A percentile compares a stretch with the other conserved stretches of the same genome.
These are phyloP conservation scores for Lojkania enalia DNA, from an alignment of 2,329 filamentous ascomycete species.

Conservation along the genomic window DNA sequence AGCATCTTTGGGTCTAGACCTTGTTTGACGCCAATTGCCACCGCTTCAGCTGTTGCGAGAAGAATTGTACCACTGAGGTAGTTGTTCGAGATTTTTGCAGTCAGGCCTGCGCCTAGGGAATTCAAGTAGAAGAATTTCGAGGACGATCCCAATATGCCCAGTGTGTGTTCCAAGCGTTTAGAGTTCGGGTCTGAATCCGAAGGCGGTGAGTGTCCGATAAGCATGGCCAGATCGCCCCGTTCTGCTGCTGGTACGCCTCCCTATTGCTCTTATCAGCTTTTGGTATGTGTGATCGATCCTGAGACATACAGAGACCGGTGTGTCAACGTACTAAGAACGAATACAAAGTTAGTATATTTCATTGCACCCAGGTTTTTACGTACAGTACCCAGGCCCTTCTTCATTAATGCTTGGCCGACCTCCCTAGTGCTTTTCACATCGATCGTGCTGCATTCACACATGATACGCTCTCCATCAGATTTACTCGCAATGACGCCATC, in stretches of 20 bases:
- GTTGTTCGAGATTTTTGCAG: constrained; percentile 41
- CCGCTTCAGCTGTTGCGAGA: constrained; percentile 37
- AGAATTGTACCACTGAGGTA: constrained; percentile 37
- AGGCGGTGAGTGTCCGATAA: constrained; percentile 31
- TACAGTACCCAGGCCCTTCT: constrained; percentile 17
- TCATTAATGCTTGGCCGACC: constrained; percentile 23
- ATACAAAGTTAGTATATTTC: too few relatives aligned
- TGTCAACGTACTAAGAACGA: constrained; percentile 39
- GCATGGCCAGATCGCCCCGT: constrained; percentile 28
- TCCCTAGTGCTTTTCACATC: constrained; percentile 32
- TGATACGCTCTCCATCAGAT: constrained; percentile 22
- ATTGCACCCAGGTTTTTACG: too few relatives aligned
- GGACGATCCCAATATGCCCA: constrained; percentile 29
- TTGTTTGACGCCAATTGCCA: constrained; percentile 35
- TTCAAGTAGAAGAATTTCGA: constrained; percentile 36
- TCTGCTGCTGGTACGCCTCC: constrained; percentile 38
- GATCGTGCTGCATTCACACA: constrained; percentile 40
- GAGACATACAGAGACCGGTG: constrained; percentile 33
- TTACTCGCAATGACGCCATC: constrained; percentile 29
- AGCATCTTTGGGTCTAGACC: constrained; percentile 32
- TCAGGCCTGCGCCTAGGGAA: constrained; percentile 32
- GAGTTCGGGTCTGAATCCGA: constrained; percentile 10
- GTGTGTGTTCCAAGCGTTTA: constrained; percentile 15
- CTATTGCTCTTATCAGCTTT: constrained; percentile 8
- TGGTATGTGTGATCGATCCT: not conserved